A percentile compares a stretch with the other conserved stretches of the same genome.
phyloP scores from a whole-genome alignment of 164 flowering plant genomes.

The Dillenia turbinata region DNA sequence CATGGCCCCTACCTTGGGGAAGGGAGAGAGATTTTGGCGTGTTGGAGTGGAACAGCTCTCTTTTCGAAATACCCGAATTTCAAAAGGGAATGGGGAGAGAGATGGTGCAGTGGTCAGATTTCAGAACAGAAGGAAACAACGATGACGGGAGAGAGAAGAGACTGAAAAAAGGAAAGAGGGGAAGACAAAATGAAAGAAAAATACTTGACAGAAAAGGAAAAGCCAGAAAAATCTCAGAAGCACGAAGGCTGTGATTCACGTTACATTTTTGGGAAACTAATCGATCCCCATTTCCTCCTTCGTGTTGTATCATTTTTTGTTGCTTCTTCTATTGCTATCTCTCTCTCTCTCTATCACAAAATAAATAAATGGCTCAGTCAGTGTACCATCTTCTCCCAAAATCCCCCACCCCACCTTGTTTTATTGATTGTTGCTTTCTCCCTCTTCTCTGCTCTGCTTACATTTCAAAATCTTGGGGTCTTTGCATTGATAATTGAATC shows the following conservation, averaged over 20 bases:
- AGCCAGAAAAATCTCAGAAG: conserved; percentile 3
- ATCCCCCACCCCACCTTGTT: background rate
- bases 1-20: background rate
- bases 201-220: conserved; percentile 6
- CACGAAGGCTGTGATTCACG: background rate
- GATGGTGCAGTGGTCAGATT: background rate
- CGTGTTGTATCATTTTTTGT: background rate
- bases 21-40: conserved; percentile 19
- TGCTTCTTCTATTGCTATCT: background rate
- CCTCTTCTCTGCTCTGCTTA: no score
- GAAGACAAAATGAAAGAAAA: conserved; percentile 4
- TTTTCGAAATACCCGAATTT: no score
- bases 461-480: no score
- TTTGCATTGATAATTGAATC: no score
- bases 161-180: background rate
- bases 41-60: conserved; percentile 18
- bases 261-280: conserved; percentile 5
- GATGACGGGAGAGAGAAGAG: background rate
- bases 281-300: background rate
- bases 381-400: no score
- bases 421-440: background rate
- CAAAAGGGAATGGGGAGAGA: no score
- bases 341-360: no score
- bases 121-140: conserved; percentile 5
- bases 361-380: no score